A percentile compares a stretch with the other conserved stretches of the same genome.
These are phyloP conservation scores for Elsinoe perseae DNA, from an alignment of 2,329 filamentous ascomycete species.

Conservation along the genomic window DNA sequence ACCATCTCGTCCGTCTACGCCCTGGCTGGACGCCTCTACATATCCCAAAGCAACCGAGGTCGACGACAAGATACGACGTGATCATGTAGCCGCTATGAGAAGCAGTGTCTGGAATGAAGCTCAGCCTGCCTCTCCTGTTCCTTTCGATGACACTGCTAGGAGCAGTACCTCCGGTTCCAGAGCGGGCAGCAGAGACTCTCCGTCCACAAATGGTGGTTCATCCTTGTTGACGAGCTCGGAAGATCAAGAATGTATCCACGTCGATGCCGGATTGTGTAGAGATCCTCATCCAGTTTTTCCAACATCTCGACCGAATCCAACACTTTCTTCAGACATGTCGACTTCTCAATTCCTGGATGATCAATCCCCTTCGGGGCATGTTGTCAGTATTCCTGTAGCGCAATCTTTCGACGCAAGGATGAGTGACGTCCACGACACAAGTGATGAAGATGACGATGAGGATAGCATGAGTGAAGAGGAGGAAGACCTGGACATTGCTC, in stretches of 20 bases:
- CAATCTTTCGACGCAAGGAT: slow-evolving; percentile 19
- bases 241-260: slow-evolving; percentile 7
- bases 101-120: slow-evolving; percentile 29
- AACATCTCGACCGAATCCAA: not conserved
- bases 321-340: not conserved
- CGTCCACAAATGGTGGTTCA: not conserved
- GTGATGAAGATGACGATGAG: slow-evolving; percentile 16
- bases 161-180: slow-evolving; percentile 10
- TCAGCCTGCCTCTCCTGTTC: slow-evolving; percentile 30
- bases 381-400: not conserved
- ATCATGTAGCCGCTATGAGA: slow-evolving; percentile 33
- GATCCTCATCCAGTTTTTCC: not conserved
- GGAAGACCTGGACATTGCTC: not conserved
- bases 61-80: slow-evolving; percentile 29
- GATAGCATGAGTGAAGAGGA: not conserved
- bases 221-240: slow-evolving; percentile 22
- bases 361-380: not conserved
- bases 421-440: slow-evolving; percentile 21
- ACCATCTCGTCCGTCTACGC: slow-evolving; percentile 21
- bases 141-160: slow-evolving; percentile 18
- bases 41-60: slow-evolving; percentile 9
- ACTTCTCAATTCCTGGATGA: not conserved
- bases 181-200: not conserved
- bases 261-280: not conserved
- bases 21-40: not conserved